A percentile compares a stretch with the other conserved stretches of the same genome.
phyloP scores from a whole-genome alignment of 257 asterid genomes.

The Dorcoceras hygrometricum region DNA sequence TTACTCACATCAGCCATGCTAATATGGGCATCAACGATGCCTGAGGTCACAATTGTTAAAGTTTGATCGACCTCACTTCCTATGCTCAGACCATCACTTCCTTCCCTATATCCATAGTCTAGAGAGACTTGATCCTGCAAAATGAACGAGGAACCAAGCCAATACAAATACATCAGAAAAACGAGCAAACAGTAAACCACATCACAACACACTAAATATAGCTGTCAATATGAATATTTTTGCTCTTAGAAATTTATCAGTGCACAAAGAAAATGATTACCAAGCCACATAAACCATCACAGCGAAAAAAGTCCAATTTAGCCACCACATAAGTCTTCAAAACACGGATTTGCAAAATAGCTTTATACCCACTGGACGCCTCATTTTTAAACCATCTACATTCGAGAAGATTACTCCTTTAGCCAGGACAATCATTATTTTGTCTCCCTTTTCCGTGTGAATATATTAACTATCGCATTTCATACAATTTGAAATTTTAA shows the following conservation, averaged over 20 bases:
- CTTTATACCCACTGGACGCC: neutral
- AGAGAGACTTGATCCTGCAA: slow-evolving; percentile 42
- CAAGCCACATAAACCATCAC: neutral
- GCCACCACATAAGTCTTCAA: neutral
- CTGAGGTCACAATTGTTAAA: slow-evolving; percentile 49
- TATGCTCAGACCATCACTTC: slow-evolving; percentile 33
- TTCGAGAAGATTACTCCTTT: neutral
- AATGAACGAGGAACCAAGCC: slow-evolving; percentile 18
- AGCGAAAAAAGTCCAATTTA: neutral
- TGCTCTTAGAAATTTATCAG: neutral
- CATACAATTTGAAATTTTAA: too few relatives aligned
- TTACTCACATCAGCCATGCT: slow-evolving; percentile 49
- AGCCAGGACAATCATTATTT: neutral
- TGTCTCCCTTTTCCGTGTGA: neutral
- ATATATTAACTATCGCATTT: too few relatives aligned
- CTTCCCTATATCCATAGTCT: slow-evolving; percentile 40
- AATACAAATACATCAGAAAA: neutral
- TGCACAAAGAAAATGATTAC: too few relatives aligned
- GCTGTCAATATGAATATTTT: neutral
- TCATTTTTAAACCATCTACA: neutral
- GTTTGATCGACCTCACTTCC: slow-evolving; percentile 51
- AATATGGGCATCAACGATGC: slow-evolving; percentile 40
- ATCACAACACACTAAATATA: neutral
- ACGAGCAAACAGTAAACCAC: neutral
- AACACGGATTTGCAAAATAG: neutral